These are phyloP conservation scores for Alternaria tenuissima DNA, from an alignment of 2,329 filamentous ascomycete species.

Conservation along the genomic window DNA sequence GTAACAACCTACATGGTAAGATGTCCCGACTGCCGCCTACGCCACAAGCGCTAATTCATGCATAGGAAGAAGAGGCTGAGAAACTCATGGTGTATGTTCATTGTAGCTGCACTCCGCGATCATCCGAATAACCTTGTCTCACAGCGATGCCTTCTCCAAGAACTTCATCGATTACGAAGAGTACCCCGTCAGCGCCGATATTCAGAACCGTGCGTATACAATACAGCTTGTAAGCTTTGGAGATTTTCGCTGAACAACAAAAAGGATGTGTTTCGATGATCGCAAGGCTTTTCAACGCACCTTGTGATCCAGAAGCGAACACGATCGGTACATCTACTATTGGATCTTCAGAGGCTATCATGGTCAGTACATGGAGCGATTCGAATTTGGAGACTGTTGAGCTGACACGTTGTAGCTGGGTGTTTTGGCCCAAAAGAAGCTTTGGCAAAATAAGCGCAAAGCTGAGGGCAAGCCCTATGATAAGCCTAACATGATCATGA, in stretches of 20 bases:
- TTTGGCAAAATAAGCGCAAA: conserved; percentile 87
- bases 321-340: conserved; percentile 88
- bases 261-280: conserved; percentile 64
- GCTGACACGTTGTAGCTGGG: conserved; percentile 59
- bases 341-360: conserved; percentile 85
- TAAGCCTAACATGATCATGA: conserved; percentile 93
- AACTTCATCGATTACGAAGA: conserved; percentile 75
- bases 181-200: conserved; percentile 60
- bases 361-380: conserved; percentile 22
- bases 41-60: conserved; percentile 1
- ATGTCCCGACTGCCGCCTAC: conserved; percentile 37
- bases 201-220: conserved; percentile 82
- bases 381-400: not conserved
- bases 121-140: conserved; percentile 11
- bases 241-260: conserved; percentile 3
- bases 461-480: conserved; percentile 83
- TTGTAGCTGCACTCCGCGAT: not conserved
- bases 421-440: conserved; percentile 92
- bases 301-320: conserved; percentile 64
- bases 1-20: conserved; percentile 93
- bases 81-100: conserved; percentile 83
- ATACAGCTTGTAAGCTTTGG: conserved; percentile 78
- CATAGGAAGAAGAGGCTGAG: conserved; percentile 88
- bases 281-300: conserved; percentile 80
- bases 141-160: conserved; percentile 80